Evolutionary conservation across 768 basidiomycete species (phyloP), one percentile per base, ranked within the genome.

Genomic region (Agaricus subrufescens): DNA sequence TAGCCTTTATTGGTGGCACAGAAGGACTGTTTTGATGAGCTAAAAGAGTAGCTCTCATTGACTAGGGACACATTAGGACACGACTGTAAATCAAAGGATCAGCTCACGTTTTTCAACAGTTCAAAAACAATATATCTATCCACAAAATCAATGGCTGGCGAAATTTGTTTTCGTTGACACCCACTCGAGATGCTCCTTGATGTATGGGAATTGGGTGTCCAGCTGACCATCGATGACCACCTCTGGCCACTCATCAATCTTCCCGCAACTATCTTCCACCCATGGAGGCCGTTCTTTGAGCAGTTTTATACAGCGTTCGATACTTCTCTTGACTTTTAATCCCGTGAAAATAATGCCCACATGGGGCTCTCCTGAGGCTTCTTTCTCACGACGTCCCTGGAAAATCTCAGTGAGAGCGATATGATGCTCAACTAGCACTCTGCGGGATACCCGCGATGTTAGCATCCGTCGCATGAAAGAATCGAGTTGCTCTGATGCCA

Each of bases 391-490:
- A 44, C 66, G 67, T 46, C 77, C 70, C 59, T 67, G 69, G 56
- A 83, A 75, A 27, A 78, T 80, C 55, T 81, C 77, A 6, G 91
- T 88, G 4, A 96, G 75, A 1, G 91, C 88, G 52, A 94, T 82
- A 62, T 96, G 93, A 61, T 96, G 93, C 66, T 94, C 91, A 3
- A 85, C 89, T 25, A 96, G 79, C 31, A 96, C 94, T 31, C 93
- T 84, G 23, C 93, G 81, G 11, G 92, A 94, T 67, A 94, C 94
- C 52, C 93, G 81, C 2, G 93, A 94, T 48, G 92, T 81, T 9
- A 96, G 79, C 93, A 96, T 96, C 25, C 92, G 84, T 25, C 85
- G 82, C 87, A 94, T 91, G 68, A 94, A 92, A 2, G 89, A 79
- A 67, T 94, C 92, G 11, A 95, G 77, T 40, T 81, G 78, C 57